phyloP scores from a whole-genome alignment of 2,329 filamentous ascomycete species.

The Cytospora mali region DNA sequence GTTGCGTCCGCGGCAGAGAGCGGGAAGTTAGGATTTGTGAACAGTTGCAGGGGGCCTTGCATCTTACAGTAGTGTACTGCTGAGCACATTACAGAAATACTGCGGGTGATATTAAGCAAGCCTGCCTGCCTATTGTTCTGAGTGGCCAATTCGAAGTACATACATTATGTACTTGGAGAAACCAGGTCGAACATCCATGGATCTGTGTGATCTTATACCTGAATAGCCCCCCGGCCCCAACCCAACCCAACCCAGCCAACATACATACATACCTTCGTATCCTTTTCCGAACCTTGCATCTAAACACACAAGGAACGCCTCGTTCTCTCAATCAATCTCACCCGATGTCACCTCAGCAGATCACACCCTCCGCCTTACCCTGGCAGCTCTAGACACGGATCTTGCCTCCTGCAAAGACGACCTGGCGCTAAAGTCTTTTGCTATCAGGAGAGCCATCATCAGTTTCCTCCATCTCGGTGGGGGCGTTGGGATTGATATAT shows the following conservation, averaged over 20 bases:
- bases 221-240: not conserved
- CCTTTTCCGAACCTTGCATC: too few relatives aligned
- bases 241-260: not conserved
- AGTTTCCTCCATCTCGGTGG: not conserved
- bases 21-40: conserved; percentile 27
- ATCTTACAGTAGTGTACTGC: conserved; percentile 9
- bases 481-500: conserved; percentile 18
- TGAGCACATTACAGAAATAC: conserved; percentile 12
- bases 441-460: conserved; percentile 17
- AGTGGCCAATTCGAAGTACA: conserved; percentile 28
- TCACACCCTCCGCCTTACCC: conserved; percentile 17
- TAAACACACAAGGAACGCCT: not conserved
- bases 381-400: conserved; percentile 2
- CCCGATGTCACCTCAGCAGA: conserved; percentile 11
- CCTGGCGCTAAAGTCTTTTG: conserved; percentile 23
- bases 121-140: conserved; percentile 12
- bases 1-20: conserved; percentile 28
- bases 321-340: too few relatives aligned
- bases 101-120: conserved; percentile 24
- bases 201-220: too few relatives aligned
- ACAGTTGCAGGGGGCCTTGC: conserved; percentile 32
- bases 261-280: not conserved
- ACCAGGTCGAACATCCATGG: too few relatives aligned
- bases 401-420: not conserved
- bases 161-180: too few relatives aligned